phyloP scores from a whole-genome alignment of 345 rosid species.

The Fremontodendron californicum region DNA sequence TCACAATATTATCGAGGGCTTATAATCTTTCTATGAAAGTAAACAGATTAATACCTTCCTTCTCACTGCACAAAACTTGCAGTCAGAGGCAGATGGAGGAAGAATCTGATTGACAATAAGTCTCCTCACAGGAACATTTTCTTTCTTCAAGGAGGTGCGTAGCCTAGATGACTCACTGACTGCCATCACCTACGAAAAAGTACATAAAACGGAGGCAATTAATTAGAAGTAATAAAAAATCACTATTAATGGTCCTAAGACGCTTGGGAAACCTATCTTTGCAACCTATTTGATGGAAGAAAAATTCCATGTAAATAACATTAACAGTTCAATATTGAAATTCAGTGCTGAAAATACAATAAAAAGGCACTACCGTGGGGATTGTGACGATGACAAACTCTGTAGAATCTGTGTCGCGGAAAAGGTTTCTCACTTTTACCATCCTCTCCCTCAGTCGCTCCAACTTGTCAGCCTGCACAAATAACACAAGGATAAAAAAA shows the following conservation, averaged over 20 bases:
- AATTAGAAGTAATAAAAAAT: slow-evolving; percentile 2
- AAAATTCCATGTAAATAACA: not conserved
- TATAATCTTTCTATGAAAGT: not conserved
- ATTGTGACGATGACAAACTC: slow-evolving; percentile 93
- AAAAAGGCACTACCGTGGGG: slow-evolving; percentile 59
- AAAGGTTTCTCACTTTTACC: slow-evolving; percentile 96
- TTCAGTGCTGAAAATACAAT: not conserved
- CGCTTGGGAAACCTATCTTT: not conserved
- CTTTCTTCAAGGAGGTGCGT: slow-evolving; percentile 74
- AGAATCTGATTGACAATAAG: slow-evolving; percentile 91
- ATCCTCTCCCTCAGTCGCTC: slow-evolving; percentile 84
- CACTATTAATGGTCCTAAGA: not conserved
- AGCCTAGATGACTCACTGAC: slow-evolving; percentile 89
- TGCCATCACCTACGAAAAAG: slow-evolving; percentile 72
- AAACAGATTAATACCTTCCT: slow-evolving; percentile 28
- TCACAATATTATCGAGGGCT: not conserved
- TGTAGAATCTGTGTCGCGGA: slow-evolving; percentile 82
- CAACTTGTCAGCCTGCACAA: slow-evolving; percentile 69
- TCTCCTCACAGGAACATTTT: slow-evolving; percentile 82
- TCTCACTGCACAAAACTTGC: slow-evolving; percentile 93
- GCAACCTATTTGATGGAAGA: not conserved
- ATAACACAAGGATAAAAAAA: not conserved
- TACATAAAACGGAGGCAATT: not conserved
- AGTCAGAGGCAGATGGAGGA: slow-evolving; percentile 79
- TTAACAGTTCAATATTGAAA: not conserved